phyloP scores from a whole-genome alignment of 352 stramenopile species.

The Salisapilia sapeloensis region DNA sequence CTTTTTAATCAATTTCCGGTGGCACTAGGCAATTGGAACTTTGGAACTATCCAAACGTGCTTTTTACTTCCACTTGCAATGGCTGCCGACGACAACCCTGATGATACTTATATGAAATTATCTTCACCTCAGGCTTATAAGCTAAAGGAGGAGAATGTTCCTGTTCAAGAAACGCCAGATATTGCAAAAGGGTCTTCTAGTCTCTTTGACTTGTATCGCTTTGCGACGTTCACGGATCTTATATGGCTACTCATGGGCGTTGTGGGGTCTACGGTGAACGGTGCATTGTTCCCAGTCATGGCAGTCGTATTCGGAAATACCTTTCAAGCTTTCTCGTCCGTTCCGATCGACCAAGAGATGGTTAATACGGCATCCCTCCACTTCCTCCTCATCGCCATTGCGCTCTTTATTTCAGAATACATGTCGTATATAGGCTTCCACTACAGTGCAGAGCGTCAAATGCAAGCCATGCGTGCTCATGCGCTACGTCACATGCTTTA shows the following conservation, averaged over 20 bases:
- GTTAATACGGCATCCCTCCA: conserved; percentile 13
- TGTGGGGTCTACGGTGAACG: conserved; percentile 10
- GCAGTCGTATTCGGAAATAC: conserved; percentile 20
- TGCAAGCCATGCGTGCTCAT: conserved; percentile 17
- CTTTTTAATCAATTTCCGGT: too few relatives aligned
- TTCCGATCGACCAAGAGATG: conserved; percentile 9
- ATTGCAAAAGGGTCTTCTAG: conserved; percentile 10
- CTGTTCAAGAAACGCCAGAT: conserved; percentile 7
- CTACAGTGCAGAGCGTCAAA: conserved; percentile 17
- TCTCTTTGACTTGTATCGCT: conserved; percentile 16
- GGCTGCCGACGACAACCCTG: too few relatives aligned
- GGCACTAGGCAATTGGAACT: too few relatives aligned
- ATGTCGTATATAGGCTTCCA: conserved; percentile 12
- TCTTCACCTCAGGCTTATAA: too few relatives aligned
- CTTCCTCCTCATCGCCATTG: conserved; percentile 12
- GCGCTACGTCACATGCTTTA: conserved; percentile 19
- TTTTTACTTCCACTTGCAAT: too few relatives aligned
- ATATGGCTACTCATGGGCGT: conserved; percentile 9
- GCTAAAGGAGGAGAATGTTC: too few relatives aligned
- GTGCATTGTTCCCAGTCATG: conserved; percentile 22
- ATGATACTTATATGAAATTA: too few relatives aligned
- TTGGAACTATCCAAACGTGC: too few relatives aligned
- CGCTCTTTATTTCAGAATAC: conserved; percentile 20
- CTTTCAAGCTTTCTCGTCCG: conserved; percentile 9
- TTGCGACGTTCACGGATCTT: conserved; percentile 14